Percentiles rank a stretch among this genome's conserved stretches.
Conservation (phyloP, 306 rosid genomes). For the Begonia masoniana region DNA sequence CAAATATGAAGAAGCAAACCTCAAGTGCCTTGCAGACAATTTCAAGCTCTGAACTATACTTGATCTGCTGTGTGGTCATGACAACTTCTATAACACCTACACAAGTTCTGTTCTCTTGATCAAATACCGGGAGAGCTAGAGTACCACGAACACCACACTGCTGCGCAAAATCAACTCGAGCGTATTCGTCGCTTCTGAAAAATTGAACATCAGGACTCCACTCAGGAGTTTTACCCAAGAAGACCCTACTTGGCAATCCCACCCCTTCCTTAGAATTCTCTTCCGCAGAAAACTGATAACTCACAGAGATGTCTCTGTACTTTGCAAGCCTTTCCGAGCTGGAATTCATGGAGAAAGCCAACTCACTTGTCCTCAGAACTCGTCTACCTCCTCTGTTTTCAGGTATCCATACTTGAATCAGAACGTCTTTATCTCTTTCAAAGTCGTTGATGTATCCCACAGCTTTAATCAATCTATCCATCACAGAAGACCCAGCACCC, state of each 20-base stretch:
- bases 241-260: conserved; percentile 92
- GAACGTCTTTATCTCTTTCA: conserved; percentile 57
- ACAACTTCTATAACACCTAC: conserved; percentile 91
- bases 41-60: conserved; percentile 56
- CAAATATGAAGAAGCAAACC: conserved; percentile 33
- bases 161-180: conserved; percentile 63
- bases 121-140: conserved; percentile 80
- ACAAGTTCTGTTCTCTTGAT: conserved; percentile 58
- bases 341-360: conserved; percentile 43
- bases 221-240: conserved; percentile 63
- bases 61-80: conserved; percentile 55
- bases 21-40: conserved; percentile 78
- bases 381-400: conserved; percentile 42
- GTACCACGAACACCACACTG: conserved; percentile 60
- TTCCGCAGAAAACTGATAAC: conserved; percentile 48
- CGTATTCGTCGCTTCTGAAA: conserved; percentile 70
- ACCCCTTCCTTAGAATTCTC: conserved; percentile 31
- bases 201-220: conserved; percentile 95
- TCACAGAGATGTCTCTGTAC: conserved; percentile 52
- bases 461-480: conserved; percentile 51
- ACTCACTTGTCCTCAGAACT: conserved; percentile 47
- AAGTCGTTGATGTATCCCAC: conserved; percentile 39
- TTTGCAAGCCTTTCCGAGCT: conserved; percentile 43
- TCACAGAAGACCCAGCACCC: conserved; percentile 32
- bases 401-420: conserved; percentile 84